Evolutionary conservation across 257 asterid genomes (phyloP).

Genomic region (Linderniella brevidens): DNA sequence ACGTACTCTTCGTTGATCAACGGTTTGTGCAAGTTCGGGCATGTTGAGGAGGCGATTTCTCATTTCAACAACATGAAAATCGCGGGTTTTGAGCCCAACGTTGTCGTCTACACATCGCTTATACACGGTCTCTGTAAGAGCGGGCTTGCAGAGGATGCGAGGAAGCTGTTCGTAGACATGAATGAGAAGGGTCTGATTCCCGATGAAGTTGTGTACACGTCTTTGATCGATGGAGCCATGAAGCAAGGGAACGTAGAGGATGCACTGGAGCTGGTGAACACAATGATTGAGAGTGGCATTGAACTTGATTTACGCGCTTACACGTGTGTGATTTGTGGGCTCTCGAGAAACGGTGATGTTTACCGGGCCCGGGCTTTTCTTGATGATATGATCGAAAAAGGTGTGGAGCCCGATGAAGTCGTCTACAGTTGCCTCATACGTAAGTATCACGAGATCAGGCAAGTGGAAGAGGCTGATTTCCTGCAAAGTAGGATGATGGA

Average conservation of each 20-base stretch:
- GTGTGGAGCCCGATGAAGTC: slow-evolving; percentile 56
- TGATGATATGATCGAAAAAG: slow-evolving; percentile 65
- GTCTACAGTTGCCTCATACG: slow-evolving; percentile 54
- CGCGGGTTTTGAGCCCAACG: slow-evolving; percentile 50
- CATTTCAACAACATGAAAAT: slow-evolving; percentile 32
- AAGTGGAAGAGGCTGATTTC: slow-evolving; percentile 40
- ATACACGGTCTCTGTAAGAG: slow-evolving; percentile 62
- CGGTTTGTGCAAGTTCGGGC: slow-evolving; percentile 67
- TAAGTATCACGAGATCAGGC: slow-evolving; percentile 50
- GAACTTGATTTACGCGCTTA: slow-evolving; percentile 68
- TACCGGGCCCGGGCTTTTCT: slow-evolving; percentile 45
- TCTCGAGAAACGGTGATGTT: slow-evolving; percentile 42
- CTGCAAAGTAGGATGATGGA: slow-evolving; percentile 52
- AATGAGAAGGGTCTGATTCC: slow-evolving; percentile 43
- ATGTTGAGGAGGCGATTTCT: slow-evolving; percentile 46
- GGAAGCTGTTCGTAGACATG: slow-evolving; percentile 52
- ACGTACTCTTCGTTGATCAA: slow-evolving; percentile 46
- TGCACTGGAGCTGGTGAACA: slow-evolving; percentile 49
- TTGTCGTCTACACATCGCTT: slow-evolving; percentile 52
- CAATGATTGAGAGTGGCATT: slow-evolving; percentile 43
- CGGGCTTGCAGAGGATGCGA: slow-evolving; percentile 37
- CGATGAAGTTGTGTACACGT: slow-evolving; percentile 52
- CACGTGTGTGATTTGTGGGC: slow-evolving; percentile 66
- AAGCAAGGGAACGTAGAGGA: slow-evolving; percentile 50
- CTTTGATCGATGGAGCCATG: slow-evolving; percentile 52